These are phyloP conservation scores for Mortierella sp. DNA, from an alignment of 371 early-diverging fungal species.

Conservation along the genomic window DNA sequence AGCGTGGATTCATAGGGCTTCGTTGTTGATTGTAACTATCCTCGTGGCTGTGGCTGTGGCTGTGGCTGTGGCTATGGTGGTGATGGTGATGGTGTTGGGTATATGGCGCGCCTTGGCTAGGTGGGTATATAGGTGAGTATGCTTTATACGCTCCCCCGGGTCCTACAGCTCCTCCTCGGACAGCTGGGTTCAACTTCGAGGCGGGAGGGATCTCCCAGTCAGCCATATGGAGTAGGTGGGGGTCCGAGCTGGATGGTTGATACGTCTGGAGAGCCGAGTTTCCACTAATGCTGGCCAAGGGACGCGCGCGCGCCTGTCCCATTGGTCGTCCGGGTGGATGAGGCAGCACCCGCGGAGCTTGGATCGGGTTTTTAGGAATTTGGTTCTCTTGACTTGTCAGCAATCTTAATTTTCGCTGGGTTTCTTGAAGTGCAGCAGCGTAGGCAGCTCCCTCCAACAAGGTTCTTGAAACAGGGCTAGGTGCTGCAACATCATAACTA, in stretches of 20 bases:
- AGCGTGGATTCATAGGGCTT: conserved; percentile 41
- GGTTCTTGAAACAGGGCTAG: neutral
- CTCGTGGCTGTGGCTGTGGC: neutral
- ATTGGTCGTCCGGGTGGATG: conserved; percentile 7
- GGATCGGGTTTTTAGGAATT: neutral
- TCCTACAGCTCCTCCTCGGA: neutral
- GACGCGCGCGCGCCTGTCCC: conserved; percentile 12
- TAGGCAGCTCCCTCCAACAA: conserved; percentile 31
- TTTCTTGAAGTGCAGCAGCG: conserved; percentile 33
- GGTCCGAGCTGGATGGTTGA: conserved; percentile 20
- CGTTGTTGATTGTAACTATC: conserved; percentile 37
- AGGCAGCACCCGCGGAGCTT: conserved; percentile 2
- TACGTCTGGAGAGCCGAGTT: neutral
- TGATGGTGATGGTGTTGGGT: neutral
- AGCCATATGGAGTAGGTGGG: conserved; percentile 20
- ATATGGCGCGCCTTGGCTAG: neutral
- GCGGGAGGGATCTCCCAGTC: neutral
- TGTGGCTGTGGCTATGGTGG: neutral
- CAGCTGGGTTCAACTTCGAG: neutral
- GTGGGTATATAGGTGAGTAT: conserved; percentile 8
- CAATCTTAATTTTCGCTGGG: conserved; percentile 21
- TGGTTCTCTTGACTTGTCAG: conserved; percentile 21
- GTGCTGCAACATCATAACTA: neutral
- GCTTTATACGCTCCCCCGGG: neutral
- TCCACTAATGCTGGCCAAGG: neutral